A percentile compares a stretch with the other conserved stretches of the same genome.
These are phyloP conservation scores for Boletus semigastroideus DNA, from an alignment of 1,284 basidiomycete species.

Conservation along the genomic window DNA sequence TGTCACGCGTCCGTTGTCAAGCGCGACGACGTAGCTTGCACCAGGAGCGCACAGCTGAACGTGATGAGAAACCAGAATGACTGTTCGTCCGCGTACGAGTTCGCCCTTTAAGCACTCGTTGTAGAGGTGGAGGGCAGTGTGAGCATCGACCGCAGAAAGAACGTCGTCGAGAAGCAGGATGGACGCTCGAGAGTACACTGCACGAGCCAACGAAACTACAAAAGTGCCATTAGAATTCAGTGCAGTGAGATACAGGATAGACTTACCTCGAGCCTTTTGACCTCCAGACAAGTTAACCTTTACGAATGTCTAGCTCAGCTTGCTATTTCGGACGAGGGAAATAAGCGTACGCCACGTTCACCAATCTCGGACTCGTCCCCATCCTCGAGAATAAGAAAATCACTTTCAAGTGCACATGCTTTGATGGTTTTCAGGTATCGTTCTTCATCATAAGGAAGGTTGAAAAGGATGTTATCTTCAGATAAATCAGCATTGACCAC, in stretches of 20 bases:
- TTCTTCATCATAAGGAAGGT: slow-evolving; percentile 74
- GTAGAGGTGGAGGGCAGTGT: slow-evolving; percentile 85
- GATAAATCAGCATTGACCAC: slow-evolving; percentile 8
- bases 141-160: slow-evolving; percentile 78
- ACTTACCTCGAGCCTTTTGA: slow-evolving; percentile 86
- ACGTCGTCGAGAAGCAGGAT: slow-evolving; percentile 90
- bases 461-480: slow-evolving; percentile 90
- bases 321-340: neutral
- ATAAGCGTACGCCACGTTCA: slow-evolving; percentile 66
- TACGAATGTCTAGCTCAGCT: neutral
- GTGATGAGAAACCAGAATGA: slow-evolving; percentile 89
- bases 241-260: neutral
- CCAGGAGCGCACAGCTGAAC: slow-evolving; percentile 75
- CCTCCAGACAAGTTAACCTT: slow-evolving; percentile 90
- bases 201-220: slow-evolving; percentile 84
- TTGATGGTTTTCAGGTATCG: slow-evolving; percentile 53
- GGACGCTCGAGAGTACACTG: slow-evolving; percentile 90
- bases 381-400: slow-evolving; percentile 91
- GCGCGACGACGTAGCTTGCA: slow-evolving; percentile 72
- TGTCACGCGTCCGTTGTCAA: slow-evolving; percentile 84
- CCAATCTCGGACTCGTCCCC: slow-evolving; percentile 93
- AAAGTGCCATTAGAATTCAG: neutral
- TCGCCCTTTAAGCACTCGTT: slow-evolving; percentile 82
- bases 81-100: slow-evolving; percentile 76
- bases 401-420: slow-evolving; percentile 70